Evolutionary conservation across 306 rosid species (phyloP), one percentile per base, ranked within the genome.

Genomic region (Sphenostylis stenocarpa): DNA sequence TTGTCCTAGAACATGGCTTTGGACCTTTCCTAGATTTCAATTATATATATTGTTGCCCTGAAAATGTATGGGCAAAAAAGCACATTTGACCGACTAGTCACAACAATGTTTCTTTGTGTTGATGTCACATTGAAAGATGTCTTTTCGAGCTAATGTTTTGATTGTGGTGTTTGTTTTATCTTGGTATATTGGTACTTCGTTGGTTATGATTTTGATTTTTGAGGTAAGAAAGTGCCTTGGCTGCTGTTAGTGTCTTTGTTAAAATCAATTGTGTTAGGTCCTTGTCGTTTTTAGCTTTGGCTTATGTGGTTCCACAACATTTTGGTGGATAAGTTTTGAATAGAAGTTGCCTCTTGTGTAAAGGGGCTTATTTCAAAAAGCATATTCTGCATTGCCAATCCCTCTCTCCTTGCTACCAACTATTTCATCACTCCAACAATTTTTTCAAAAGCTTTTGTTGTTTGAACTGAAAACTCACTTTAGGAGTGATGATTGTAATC

Each of bases 21-120:
- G 41, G 20, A 67, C 82, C 72, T 76, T 45, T 84, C 61, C 69
- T 34, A 41, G 69, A 53, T 23, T 51, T 60, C 41, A 28, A 58
- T 15, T 60, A 28, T 45, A 43, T 77, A 66, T 23, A 17, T 64
- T 76, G 76, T 47, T 23, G 48, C 19, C 77, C 6, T 70, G 19
- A 20, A 10, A 41, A 56, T 31, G 29, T 68, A 72, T 83, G 80
- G 88, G 51, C 76, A 34, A 53, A 34, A 44, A 19, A 64, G 29
- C 74, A 33, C 39, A 67, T 61, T 41, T 36, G 45, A 34, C 45
- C 69, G 51, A 68, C 21, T 26, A 61, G 82, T 76, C 63, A 34
- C 29, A 66, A 9, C 49, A 44, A 26, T 39, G 33, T 52, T 47
- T 16, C 19, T 31, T 45, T 76, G 14, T 73, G 72, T 29, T 58